Conservation (phyloP, 1,139 yeast species). For the Saccharomyces pastorianus region DNA sequence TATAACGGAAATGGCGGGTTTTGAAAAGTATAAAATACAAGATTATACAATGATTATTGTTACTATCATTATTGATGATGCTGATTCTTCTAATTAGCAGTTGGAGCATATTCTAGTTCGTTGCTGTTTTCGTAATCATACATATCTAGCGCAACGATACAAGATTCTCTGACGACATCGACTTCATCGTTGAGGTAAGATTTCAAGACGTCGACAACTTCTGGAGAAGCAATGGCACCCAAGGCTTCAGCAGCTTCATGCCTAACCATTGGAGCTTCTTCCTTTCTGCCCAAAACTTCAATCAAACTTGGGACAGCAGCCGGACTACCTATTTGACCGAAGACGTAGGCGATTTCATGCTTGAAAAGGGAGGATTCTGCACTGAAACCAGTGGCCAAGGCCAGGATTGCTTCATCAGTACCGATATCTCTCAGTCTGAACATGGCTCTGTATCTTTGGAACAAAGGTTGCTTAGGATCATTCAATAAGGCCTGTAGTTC, state of each 20-base stretch:
- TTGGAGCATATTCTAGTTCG: constrained; percentile 68
- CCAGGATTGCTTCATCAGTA: constrained; percentile 83
- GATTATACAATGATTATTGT: neutral
- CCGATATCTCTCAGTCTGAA: constrained; percentile 94
- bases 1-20: neutral
- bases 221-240: constrained; percentile 96
- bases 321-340: constrained; percentile 94
- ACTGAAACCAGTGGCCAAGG: constrained; percentile 80
- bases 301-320: constrained; percentile 83
- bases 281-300: constrained; percentile 64
- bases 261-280: constrained; percentile 96
- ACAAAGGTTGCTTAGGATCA: constrained; percentile 69
- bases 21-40: neutral
- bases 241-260: constrained; percentile 99
- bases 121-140: constrained; percentile 87
- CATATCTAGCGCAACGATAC: constrained; percentile 95
- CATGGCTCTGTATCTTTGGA: constrained; percentile 97
- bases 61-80: neutral
- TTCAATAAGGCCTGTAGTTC: constrained; percentile 63
- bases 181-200: constrained; percentile 73
- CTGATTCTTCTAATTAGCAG: constrained; percentile 3
- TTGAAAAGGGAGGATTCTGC: constrained; percentile 91
- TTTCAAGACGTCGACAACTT: constrained; percentile 80
- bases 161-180: constrained; percentile 89
- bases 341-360: constrained; percentile 96